Evolutionary conservation across 2,329 filamentous ascomycete genomes (phyloP).

Genomic region (Talaromyces sp.): DNA sequence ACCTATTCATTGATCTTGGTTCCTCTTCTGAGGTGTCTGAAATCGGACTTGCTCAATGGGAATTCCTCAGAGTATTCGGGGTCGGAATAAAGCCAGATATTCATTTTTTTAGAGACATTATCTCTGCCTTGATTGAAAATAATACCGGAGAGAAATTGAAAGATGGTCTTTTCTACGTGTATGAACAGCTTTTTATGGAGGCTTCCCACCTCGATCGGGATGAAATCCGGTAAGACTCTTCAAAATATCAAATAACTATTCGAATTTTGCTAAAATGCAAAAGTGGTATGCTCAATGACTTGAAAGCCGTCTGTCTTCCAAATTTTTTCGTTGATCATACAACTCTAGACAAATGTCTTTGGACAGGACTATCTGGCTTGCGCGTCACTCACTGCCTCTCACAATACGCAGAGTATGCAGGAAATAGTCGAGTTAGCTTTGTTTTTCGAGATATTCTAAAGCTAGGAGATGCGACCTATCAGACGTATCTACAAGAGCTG

Average conservation of each 20-base stretch:
- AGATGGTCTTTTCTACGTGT: not conserved
- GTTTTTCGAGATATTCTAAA: constrained; percentile 4
- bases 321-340: not conserved
- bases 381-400: not conserved
- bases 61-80: not conserved
- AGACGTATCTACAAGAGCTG: not conserved
- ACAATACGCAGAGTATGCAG: not conserved
- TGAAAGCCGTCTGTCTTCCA: not conserved
- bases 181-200: not conserved
- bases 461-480: not conserved
- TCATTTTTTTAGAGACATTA: not conserved
- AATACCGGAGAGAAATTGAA: not conserved
- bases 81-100: constrained; percentile 2
- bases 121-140: not conserved
- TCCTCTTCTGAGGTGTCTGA: not conserved
- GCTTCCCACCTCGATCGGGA: not conserved
- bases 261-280: not conserved
- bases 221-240: not conserved
- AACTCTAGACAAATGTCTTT: not conserved
- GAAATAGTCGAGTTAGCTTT: not conserved
- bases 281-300: not conserved
- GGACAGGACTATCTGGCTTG: not conserved
- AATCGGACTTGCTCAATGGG: not conserved
- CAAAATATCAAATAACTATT: not conserved
- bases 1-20: constrained; percentile 1